Base-by-base conservation (phyloP, 2,329 filamentous ascomycete species). In the Purpureocillium lavendulum region DNA sequence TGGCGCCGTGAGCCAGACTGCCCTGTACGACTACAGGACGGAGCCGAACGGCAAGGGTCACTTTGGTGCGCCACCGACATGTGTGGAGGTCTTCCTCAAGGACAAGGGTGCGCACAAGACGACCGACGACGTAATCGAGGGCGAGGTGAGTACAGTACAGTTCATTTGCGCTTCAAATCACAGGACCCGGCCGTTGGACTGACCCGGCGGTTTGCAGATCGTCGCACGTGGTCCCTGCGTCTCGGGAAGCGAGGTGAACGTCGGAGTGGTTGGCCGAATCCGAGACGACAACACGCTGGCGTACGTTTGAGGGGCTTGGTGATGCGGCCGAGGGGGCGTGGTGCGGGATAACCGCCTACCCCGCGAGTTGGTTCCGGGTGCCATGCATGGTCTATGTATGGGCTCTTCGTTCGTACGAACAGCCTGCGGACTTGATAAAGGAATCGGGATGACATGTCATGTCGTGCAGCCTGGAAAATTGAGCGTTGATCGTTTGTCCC, bases 1-100 rank as follows among this genome's bases (percentile, higher is more conserved):
- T 2, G 92, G 92, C 30, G 83, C 89, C 1, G 77, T 94, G n/a
- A 70, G 83, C 1, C 90, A 97, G 64, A 94, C 86, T 7, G 81
- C 86, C 45, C 73, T 89, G 30, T 94, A 86, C 55, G 90, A 97
- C 58, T 97, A 97, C 60, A 71, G 90, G 48, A 70, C 73, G 45
- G 65, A 61, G 30, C 60, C 58, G 31, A 56, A 60, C 33, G 49
- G 46, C 38, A 47, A 51, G 37, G 51, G 56, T 47, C 88, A 94
- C 59, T 95, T 97, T 54, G 92, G 92, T 3, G 71, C 83, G 9
- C 89, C 90, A 3, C 56, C 92, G 31, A 86, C 83, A 46, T 83
- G 80, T 50, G 74, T 90, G 1, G 90, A 97, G 65, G 59, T 96
- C 30, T 75, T 84, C 53, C 58, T 95, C 44, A 75, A 71, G 49